These are phyloP conservation scores for Zasmidium citrigriseum DNA, from an alignment of 2,329 filamentous ascomycete species.

Conservation along the genomic window DNA sequence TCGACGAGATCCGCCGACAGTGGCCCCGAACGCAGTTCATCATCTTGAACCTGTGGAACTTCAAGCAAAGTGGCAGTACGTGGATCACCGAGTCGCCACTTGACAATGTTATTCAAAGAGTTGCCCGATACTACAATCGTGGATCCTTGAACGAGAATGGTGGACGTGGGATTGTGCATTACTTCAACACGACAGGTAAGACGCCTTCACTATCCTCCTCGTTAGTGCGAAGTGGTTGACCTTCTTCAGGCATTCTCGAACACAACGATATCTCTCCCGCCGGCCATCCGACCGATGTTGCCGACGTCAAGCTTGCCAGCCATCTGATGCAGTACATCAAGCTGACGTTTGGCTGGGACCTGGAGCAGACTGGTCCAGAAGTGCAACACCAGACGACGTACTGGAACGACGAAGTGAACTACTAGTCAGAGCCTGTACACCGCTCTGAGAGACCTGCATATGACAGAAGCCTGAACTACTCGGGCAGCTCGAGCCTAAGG, in stretches of 20 bases:
- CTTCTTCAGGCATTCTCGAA: slow-evolving; percentile 56
- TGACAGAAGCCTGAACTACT: too few relatives aligned
- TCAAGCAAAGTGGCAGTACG: slow-evolving; percentile 52
- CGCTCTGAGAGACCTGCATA: too few relatives aligned
- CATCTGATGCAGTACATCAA: slow-evolving; percentile 6
- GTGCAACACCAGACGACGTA: neutral
- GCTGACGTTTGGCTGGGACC: slow-evolving; percentile 1
- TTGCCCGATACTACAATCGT: slow-evolving; percentile 47
- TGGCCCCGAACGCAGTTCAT: slow-evolving; percentile 47
- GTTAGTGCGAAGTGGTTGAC: neutral
- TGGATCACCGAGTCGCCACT: slow-evolving; percentile 51
- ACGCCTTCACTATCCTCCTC: neutral
- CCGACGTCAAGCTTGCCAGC: slow-evolving; percentile 62
- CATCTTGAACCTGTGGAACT: slow-evolving; percentile 56
- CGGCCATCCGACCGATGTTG: slow-evolving; percentile 63
- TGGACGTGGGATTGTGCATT: slow-evolving; percentile 54
- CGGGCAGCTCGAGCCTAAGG: too few relatives aligned
- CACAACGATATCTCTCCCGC: slow-evolving; percentile 62
- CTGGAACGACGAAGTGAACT: neutral
- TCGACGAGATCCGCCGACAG: slow-evolving; percentile 41
- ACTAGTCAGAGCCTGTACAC: too few relatives aligned
- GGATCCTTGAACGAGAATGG: slow-evolving; percentile 44
- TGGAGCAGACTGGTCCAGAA: slow-evolving; percentile 2
- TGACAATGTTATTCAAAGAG: slow-evolving; percentile 52
- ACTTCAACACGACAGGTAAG: slow-evolving; percentile 58